Conservation (phyloP, 2,329 filamentous ascomycete genomes). For the Phaeoacremonium minimum region DNA sequence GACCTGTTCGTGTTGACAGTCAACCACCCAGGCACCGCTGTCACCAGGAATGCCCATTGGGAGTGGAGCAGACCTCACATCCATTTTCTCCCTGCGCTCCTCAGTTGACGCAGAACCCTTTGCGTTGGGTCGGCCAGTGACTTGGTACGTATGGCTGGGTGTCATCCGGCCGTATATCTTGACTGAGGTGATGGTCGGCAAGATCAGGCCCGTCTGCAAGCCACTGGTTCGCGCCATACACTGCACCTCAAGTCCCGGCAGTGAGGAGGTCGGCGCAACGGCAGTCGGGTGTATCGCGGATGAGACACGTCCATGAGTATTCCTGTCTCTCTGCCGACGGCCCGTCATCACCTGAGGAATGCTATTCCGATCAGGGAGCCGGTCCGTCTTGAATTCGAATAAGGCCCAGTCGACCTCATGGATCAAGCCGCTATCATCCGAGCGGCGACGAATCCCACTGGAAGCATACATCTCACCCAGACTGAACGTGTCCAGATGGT, state of each 20-base stretch:
- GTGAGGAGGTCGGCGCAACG: slow-evolving; percentile 52
- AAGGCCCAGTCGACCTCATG: slow-evolving; percentile 97
- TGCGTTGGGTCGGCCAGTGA: slow-evolving; percentile 36
- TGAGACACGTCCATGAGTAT: slow-evolving; percentile 6
- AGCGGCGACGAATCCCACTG: slow-evolving; percentile 78
- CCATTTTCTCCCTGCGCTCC: no score
- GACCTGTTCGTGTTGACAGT: slow-evolving; percentile 71
- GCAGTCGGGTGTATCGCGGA: slow-evolving; percentile 46
- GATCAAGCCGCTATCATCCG: slow-evolving; percentile 62
- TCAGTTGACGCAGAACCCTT: not conserved
- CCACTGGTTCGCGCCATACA: slow-evolving; percentile 87
- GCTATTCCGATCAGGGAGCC: slow-evolving; percentile 67
- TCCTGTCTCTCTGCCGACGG: slow-evolving; percentile 7
- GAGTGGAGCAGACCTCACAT: no score
- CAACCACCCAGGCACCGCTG: slow-evolving; percentile 89
- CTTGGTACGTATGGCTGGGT: slow-evolving; percentile 68
- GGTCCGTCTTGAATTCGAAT: slow-evolving; percentile 70
- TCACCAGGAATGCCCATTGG: slow-evolving; percentile 75
- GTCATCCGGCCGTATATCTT: slow-evolving; percentile 82
- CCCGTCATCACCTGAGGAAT: slow-evolving; percentile 45
- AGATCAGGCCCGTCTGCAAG: slow-evolving; percentile 72
- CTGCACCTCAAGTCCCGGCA: slow-evolving; percentile 77
- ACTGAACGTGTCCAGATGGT: slow-evolving; percentile 76
- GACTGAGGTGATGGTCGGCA: slow-evolving; percentile 74
- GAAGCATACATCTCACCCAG: slow-evolving; percentile 85